Base-by-base conservation (phyloP, 257 asterid species). In the Fraxinus americana region DNA sequence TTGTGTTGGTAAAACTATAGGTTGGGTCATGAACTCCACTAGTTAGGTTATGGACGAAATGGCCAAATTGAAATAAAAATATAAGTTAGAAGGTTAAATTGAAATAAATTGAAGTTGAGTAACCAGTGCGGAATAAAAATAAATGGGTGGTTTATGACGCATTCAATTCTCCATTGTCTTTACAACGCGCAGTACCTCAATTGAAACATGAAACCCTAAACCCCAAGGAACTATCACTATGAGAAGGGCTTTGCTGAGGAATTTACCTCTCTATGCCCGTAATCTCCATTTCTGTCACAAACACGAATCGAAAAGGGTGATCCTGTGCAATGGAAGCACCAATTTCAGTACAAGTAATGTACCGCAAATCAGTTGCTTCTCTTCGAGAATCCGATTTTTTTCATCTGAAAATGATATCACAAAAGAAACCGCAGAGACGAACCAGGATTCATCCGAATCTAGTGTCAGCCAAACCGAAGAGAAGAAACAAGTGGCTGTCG, bases 211-310 rank as follows among this genome's bases (percentile, higher is more conserved):
- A 11, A 19, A 0, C 4, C 45, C 72, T 78, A 82, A 89, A 79
- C 86, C 91, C 90, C 78, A 57, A 68, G 67, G 32, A 66, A 68
- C 39, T 81, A 78, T 73, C 80, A 68, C 81, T 84, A 92, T 92
- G 98, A 90, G 90, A 82, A 86, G 91, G 79, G 84, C 81, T 85
- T 79, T 87, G 73, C 82, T 87, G 41, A 87, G 88, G 66, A 85
- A 77, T 25, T 36, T 91, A 59, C 41, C 81, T 82, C 79, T 88
- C 67, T 78, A 41, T 83, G 34, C 89, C 14, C 94, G 91, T 70
- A 83, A 63, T 85, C 82, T 83, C 72, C 82, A 67, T 73, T 79
- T 78, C 57, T 69, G 84, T 76, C 83, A 80, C 68, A 74, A 23
- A 27, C 75, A 80, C 75, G 80, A 80, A 67, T 65, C 77, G 39